Evolutionary conservation across 1,139 yeast genomes (phyloP), one percentile per base, ranked within the genome.

Genomic region (Saccharomyces hybrid): DNA sequence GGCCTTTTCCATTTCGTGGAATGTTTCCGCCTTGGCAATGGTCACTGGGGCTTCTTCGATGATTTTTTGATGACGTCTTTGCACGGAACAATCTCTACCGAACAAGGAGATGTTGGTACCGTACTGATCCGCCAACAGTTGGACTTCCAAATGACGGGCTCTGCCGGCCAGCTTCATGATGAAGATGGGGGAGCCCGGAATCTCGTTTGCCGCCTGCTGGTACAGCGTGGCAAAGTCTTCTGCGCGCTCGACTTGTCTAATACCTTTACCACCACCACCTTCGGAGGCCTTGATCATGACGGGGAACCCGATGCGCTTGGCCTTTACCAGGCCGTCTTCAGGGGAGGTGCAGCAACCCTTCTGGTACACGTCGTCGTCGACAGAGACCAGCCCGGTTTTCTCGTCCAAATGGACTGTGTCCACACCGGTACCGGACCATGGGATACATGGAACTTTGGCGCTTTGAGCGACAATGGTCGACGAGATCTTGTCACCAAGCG

Each of bases 241-340:
- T 72, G 85, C 95, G 58, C 78, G 71, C 55, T 87, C 95, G 61
- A 88, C 96, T 73, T 88, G 88, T 79, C 97, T 84, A 70, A 90
- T 90, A 80, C 97, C 97, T 75, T 90, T 90, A 79, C 97, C 97
- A 78, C 97, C 97, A 75, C 97, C 97, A 78, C 97, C 97, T 83
- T 90, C 97, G 58, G 96, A 88, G 47, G 97, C 97, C 73, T 90
- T 90, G 66, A 90, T 83, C 97, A 90, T 90, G 53, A 90, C 95
- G 48, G 97, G 97, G 78, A 90, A 90, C 2, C 99, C 98, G 65
- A 93, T 91, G 67, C 80, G 72, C 65, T 77, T 81, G 57, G 98
- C 98, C 71, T 86, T 88, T 52, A 65, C 79, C 56, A 91, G 78
- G 59, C 98, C 99, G 67, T 91, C 96, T 68, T 86, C 95, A 51